phyloP scores from a whole-genome alignment of 805 yeast genomes.

The Saccharomycopsis guyanensis region DNA sequence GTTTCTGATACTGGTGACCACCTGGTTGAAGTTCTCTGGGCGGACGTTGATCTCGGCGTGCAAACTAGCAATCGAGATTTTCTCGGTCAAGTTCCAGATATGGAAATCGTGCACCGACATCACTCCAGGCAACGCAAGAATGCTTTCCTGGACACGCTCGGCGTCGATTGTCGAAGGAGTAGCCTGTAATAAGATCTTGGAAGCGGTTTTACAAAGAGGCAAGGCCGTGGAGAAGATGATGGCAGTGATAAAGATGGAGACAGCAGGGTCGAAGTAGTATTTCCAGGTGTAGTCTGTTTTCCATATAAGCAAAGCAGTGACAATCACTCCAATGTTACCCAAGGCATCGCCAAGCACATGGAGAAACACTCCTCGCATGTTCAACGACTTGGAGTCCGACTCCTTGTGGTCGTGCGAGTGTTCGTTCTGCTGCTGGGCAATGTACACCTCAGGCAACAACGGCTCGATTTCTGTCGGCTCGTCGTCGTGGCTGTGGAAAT shows the following conservation, averaged over 20 bases:
- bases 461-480: constrained; percentile 20
- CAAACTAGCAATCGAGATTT: constrained; percentile 75
- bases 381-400: constrained; percentile 57
- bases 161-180: constrained; percentile 82
- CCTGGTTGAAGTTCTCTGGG: constrained; percentile 59
- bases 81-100: constrained; percentile 92
- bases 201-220: constrained; percentile 80
- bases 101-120: constrained; percentile 90
- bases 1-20: constrained; percentile 68
- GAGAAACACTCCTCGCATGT: constrained; percentile 94
- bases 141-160: constrained; percentile 61
- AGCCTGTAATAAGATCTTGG: constrained; percentile 85
- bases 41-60: constrained; percentile 68
- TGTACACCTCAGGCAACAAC: constrained; percentile 20
- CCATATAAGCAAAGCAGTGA: constrained; percentile 89
- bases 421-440: constrained; percentile 1
- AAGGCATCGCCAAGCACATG: constrained; percentile 95
- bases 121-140: constrained; percentile 62
- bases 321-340: constrained; percentile 90
- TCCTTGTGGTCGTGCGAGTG: constrained; percentile 10
- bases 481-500: constrained; percentile 32
- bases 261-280: constrained; percentile 76
- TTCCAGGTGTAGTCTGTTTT: constrained; percentile 85
- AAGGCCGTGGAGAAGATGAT: constrained; percentile 88
- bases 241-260: constrained; percentile 76